These are phyloP conservation scores for Sungouiella blattae DNA, from an alignment of 805 yeast genomes.

Conservation along the genomic window DNA sequence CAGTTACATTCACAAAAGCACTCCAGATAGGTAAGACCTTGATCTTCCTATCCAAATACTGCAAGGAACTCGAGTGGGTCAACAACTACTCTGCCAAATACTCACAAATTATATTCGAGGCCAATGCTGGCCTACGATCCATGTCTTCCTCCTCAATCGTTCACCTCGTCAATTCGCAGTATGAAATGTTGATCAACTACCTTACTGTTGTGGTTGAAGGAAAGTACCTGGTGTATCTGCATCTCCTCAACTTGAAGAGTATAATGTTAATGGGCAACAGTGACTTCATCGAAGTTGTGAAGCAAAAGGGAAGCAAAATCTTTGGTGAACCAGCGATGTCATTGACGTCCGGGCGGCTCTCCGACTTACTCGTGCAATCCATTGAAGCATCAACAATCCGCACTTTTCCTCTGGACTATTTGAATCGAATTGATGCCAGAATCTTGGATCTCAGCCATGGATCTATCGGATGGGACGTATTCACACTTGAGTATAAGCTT, in stretches of 20 bases:
- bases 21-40: constrained; percentile 71
- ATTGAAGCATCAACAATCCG: constrained; percentile 51
- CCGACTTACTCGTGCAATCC: constrained; percentile 63
- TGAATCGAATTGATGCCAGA: constrained; percentile 74
- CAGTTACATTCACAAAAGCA: constrained; percentile 40
- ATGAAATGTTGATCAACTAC: constrained; percentile 50
- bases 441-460: constrained; percentile 69
- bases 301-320: constrained; percentile 49
- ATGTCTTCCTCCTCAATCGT: constrained; percentile 35
- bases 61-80: constrained; percentile 68
- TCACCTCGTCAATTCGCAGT: constrained; percentile 36
- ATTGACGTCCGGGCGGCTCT: constrained; percentile 62
- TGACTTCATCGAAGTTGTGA: constrained; percentile 73
- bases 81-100: constrained; percentile 39
- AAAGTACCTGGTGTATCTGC: constrained; percentile 48
- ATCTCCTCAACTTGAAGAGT: constrained; percentile 60
- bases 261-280: constrained; percentile 70
- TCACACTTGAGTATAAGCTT: constrained; percentile 74
- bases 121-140: constrained; percentile 29
- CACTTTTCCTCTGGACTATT: constrained; percentile 30
- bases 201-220: constrained; percentile 46
- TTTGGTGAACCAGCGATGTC: constrained; percentile 61
- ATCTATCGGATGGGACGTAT: constrained; percentile 86
- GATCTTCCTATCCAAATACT: constrained; percentile 57
- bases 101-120: constrained; percentile 26